A percentile compares a stretch with the other conserved stretches of the same genome.
phyloP scores from a whole-genome alignment of 352 stramenopile genomes.

The Blastocystis sp. region DNA sequence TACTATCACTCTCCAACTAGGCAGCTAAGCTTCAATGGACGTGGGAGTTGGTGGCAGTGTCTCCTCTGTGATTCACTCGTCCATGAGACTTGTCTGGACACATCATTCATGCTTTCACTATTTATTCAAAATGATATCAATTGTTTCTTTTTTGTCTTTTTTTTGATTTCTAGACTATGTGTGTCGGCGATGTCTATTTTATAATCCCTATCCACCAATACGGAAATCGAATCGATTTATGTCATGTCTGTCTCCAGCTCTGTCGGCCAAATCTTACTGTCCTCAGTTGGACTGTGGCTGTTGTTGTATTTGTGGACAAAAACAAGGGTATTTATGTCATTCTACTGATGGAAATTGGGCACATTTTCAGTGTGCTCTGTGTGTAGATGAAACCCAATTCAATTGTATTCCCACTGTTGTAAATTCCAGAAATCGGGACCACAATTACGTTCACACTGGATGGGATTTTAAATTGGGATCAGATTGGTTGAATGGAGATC shows the following conservation, averaged over 20 bases:
- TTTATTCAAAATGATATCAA: neutral
- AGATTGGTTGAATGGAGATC: too few species aligned
- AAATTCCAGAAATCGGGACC: too few species aligned
- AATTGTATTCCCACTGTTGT: too few species aligned
- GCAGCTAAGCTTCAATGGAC: neutral
- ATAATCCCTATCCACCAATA: too few species aligned
- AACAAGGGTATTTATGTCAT: neutral
- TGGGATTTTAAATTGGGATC: too few species aligned
- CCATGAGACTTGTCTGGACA: conserved; percentile 20
- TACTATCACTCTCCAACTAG: neutral
- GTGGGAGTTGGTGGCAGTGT: conserved; percentile 6
- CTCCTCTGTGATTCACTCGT: neutral
- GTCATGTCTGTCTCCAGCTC: neutral
- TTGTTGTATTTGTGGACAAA: neutral
- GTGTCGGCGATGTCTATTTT: too few species aligned
- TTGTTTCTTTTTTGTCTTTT: neutral
- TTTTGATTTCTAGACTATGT: too few species aligned
- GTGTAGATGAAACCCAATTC: too few species aligned
- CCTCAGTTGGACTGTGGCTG: neutral
- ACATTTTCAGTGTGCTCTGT: too few species aligned
- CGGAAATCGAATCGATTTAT: too few species aligned
- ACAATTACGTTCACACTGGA: too few species aligned
- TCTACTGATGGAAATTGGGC: too few species aligned
- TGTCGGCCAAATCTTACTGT: neutral
- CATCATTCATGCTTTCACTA: neutral